phyloP scores from a whole-genome alignment of 106 monocot species.

The Alisma plantagoaquatica region DNA sequence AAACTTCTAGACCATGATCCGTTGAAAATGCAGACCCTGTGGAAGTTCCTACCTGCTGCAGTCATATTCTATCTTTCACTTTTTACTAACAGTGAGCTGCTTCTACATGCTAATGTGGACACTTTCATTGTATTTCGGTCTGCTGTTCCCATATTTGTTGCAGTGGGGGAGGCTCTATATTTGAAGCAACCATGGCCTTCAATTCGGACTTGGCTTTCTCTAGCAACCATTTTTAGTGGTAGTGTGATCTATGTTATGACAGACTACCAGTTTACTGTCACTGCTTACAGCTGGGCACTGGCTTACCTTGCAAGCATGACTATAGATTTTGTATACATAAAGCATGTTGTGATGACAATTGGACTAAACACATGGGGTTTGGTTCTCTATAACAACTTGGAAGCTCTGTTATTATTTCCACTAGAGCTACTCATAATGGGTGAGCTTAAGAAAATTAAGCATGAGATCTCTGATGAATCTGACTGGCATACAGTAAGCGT shows the following conservation, averaged over 20 bases:
- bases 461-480: constrained; percentile 23
- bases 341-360: constrained; percentile 64
- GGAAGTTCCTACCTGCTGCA: constrained; percentile 71
- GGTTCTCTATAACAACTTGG: constrained; percentile 57
- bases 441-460: constrained; percentile 42
- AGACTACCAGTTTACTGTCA: too few species aligned
- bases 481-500: constrained; percentile 29
- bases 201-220: constrained; percentile 15
- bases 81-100: constrained; percentile 75
- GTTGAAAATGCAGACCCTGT: constrained; percentile 36
- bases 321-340: constrained; percentile 59
- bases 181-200: constrained; percentile 76
- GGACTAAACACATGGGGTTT: constrained; percentile 63
- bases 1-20: constrained; percentile 46
- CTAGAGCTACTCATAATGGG: constrained; percentile 54
- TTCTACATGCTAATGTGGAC: constrained; percentile 75
- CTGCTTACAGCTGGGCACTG: constrained; percentile 40
- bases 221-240: too few species aligned
- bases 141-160: constrained; percentile 79
- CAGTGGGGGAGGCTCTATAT: too few species aligned
- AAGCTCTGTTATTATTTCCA: constrained; percentile 46
- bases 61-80: constrained; percentile 71
- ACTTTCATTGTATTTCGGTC: constrained; percentile 75
- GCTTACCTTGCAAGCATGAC: constrained; percentile 52
- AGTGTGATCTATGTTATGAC: too few species aligned